Percentiles rank a stretch among this genome's conserved stretches.
Conservation (phyloP, 768 basidiomycete species). For the Pluteus cervinus region DNA sequence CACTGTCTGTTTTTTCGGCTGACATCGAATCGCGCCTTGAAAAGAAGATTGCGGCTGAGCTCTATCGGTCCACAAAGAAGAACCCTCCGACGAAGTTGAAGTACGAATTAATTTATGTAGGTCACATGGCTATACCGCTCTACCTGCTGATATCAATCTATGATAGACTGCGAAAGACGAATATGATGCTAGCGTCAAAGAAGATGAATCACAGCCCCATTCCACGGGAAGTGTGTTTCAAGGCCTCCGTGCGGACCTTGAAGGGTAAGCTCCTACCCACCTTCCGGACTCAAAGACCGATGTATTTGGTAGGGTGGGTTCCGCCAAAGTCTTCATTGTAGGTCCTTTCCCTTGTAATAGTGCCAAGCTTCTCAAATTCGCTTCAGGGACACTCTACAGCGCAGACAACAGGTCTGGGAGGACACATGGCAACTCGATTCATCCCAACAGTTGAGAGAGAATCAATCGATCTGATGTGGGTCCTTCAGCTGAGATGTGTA, state of each 20-base stretch:
- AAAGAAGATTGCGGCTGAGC: slow-evolving; percentile 62
- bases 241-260: slow-evolving; percentile 80
- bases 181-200: slow-evolving; percentile 65
- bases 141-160: slow-evolving; percentile 1
- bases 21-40: slow-evolving; percentile 59
- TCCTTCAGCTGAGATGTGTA: no score
- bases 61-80: slow-evolving; percentile 93
- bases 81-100: slow-evolving; percentile 72
- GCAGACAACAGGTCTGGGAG: slow-evolving; percentile 82
- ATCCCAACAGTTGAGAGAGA: slow-evolving; percentile 97
- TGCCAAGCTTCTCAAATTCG: slow-evolving; percentile 4
- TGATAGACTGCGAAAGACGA: slow-evolving; percentile 75
- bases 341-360: slow-evolving; percentile 12
- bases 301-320: slow-evolving; percentile 42
- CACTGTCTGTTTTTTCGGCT: slow-evolving; percentile 60
- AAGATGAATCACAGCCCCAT: slow-evolving; percentile 54
- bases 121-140: slow-evolving; percentile 13
- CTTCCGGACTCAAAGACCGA: background rate
- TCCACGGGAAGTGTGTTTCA: slow-evolving; percentile 79
- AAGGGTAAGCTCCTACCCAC: slow-evolving; percentile 46
- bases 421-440: slow-evolving; percentile 70
- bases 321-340: slow-evolving; percentile 82
- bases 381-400: slow-evolving; percentile 79
- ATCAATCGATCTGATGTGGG: slow-evolving; percentile 82
- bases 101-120: slow-evolving; percentile 81